These are phyloP conservation scores for Alternaria infectoria DNA, from an alignment of 2,329 filamentous ascomycete species.

Conservation along the genomic window DNA sequence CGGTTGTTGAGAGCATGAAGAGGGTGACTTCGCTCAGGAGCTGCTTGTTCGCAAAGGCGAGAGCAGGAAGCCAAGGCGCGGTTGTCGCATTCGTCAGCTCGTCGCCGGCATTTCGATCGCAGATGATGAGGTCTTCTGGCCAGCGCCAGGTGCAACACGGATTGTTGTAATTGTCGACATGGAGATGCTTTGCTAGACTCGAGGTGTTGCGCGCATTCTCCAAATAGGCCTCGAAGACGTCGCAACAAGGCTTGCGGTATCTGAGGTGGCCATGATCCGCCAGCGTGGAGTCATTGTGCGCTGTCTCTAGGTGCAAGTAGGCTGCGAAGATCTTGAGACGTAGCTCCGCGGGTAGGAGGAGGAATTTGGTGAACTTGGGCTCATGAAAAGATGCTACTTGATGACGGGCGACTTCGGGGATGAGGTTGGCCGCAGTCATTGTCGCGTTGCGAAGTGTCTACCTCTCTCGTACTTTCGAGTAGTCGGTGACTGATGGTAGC, in stretches of 20 bases:
- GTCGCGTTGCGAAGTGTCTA: background rate
- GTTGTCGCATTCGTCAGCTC: background rate
- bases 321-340: background rate
- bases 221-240: background rate
- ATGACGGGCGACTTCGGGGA: background rate
- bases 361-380: background rate
- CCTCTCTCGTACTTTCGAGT: background rate
- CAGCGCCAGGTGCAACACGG: background rate
- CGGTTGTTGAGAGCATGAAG: background rate
- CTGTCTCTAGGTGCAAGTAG: background rate
- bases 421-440: background rate
- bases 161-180: background rate
- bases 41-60: background rate
- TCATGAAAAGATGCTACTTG: background rate
- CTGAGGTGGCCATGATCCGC: background rate
- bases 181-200: background rate
- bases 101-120: background rate
- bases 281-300: background rate
- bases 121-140: background rate
- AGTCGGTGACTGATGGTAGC: background rate
- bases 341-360: background rate
- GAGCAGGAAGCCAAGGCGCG: background rate
- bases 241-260: background rate
- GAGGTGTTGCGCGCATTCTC: background rate
- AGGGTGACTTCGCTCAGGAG: background rate